Evolutionary conservation across 2,329 filamentous ascomycete genomes (phyloP), one percentile per base, ranked within the genome.

Genomic region (Byssochlamys sp.): DNA sequence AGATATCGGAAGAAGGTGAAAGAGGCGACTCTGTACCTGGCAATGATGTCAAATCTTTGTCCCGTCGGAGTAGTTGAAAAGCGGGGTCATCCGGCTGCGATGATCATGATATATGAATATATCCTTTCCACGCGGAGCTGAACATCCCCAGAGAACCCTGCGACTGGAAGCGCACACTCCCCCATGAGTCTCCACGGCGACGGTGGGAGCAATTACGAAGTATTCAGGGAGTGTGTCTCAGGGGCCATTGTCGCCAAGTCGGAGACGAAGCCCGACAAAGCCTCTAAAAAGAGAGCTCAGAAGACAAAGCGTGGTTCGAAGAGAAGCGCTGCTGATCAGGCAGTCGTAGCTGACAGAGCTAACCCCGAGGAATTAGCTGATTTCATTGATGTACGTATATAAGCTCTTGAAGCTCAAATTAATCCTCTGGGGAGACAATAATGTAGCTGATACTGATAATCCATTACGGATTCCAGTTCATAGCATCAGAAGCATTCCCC

Each of bases 221-320:
- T 84, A 52, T 91, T 94, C 71, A 80, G 87, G 56, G 90, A 94
- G 66, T 89, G 83, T 67, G 76, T 94, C 60, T 88, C 88, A 7
- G 82, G 83, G 14, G 80, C 84, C 0, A 77, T 94, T 11, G 81
- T 92, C 55, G 82, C 84, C 54, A 83, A 80, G 59, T 80, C 85
- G 57, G 71, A 74, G 56, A 74, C 72, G 53, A 80, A 79, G 60
- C 77, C 80, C 58, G 78, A 65, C 55, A 73, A 70, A 55, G 67
- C 76, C 2, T 75, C 73, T 4, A 59, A 63, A 45, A 62, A 61
- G 65, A 64, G 58, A 53, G 57, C 55, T 27, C 55, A 65, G 39
- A 67, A 62, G 55, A 45, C 62, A 48, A 66, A 62, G 58, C 60
- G 65, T 45, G 61, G 48, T 58, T 48, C n/a, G 65, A 64, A 55